These are phyloP conservation scores for Bryum argenteum DNA, from an alignment of 225 moss, liverwort and hornwort species.

Conservation along the genomic window DNA sequence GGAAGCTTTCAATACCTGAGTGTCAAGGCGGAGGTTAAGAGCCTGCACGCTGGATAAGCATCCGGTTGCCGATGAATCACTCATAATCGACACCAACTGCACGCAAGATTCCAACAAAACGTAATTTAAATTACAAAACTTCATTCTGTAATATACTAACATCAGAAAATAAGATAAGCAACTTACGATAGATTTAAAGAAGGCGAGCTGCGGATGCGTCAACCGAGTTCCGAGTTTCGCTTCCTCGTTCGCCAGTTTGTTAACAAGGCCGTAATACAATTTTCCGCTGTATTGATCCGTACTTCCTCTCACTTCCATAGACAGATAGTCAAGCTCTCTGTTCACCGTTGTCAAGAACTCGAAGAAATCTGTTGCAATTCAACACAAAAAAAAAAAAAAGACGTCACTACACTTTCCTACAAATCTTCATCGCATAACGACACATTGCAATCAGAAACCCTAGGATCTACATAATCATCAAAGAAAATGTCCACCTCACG, in stretches of 20 bases:
- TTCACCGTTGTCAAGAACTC: slow-evolving; percentile 71
- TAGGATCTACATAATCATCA: neutral
- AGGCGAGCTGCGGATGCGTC: slow-evolving; percentile 69
- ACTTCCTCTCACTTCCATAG: slow-evolving; percentile 87
- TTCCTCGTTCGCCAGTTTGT: slow-evolving; percentile 79
- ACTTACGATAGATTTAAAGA: slow-evolving; percentile 88
- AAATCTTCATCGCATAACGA: slow-evolving; percentile 17
- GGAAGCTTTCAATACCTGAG: slow-evolving; percentile 51
- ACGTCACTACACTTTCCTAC: neutral
- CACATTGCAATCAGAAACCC: slow-evolving; percentile 20
- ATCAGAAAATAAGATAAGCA: neutral
- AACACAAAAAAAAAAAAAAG: neutral
- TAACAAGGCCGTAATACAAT: slow-evolving; percentile 75
- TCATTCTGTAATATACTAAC: neutral
- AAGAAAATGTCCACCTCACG: neutral
- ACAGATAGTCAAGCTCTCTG: slow-evolving; percentile 80
- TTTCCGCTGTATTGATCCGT: slow-evolving; percentile 76
- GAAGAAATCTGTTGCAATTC: slow-evolving; percentile 57
- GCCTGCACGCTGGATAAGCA: slow-evolving; percentile 54
- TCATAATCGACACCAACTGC: slow-evolving; percentile 80
- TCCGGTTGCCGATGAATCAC: slow-evolving; percentile 66
- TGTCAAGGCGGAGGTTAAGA: slow-evolving; percentile 68
- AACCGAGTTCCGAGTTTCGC: slow-evolving; percentile 83
- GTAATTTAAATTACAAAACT: neutral
- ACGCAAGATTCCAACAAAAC: slow-evolving; percentile 18